Conservation (phyloP, 2,329 filamentous ascomycete species). For the Nigrospora sphaerica region DNA sequence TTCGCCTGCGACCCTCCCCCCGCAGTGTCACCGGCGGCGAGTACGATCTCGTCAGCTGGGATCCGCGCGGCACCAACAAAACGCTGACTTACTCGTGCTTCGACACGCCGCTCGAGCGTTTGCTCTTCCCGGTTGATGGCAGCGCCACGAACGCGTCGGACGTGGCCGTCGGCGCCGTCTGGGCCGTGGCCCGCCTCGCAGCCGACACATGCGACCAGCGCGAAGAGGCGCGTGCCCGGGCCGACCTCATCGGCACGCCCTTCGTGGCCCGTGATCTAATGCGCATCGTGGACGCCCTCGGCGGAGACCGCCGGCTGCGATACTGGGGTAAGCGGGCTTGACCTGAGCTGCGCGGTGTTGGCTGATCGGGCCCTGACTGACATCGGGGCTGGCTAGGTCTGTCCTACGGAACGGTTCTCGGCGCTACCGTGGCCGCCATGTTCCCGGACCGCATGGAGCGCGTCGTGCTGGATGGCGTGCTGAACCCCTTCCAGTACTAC, state of each 20-base stretch:
- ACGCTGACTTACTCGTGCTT: slow-evolving; percentile 14
- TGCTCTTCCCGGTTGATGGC: neutral
- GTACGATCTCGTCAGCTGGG: slow-evolving; percentile 13
- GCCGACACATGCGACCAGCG: slow-evolving; percentile 10
- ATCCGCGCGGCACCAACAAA: slow-evolving; percentile 13
- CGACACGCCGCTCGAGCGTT: neutral
- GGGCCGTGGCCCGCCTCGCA: slow-evolving; percentile 7
- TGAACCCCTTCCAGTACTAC: slow-evolving; percentile 25
- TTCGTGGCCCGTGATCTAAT: slow-evolving; percentile 31
- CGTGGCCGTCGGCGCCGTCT: slow-evolving; percentile 7
- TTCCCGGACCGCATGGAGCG: slow-evolving; percentile 32
- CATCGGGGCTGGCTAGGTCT: slow-evolving; percentile 15
- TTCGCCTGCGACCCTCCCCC: neutral
- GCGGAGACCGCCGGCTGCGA: slow-evolving; percentile 27
- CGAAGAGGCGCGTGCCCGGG: slow-evolving; percentile 5
- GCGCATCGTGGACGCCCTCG: slow-evolving; percentile 27
- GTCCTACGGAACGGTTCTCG: slow-evolving; percentile 33
- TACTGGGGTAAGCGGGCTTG: slow-evolving; percentile 23
- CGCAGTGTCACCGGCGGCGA: slow-evolving; percentile 10
- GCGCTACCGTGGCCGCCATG: slow-evolving; percentile 30
- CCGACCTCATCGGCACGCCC: slow-evolving; percentile 19
- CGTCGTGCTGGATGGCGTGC: slow-evolving; percentile 28
- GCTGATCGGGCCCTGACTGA: neutral
- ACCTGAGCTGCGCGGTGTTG: too few species aligned
- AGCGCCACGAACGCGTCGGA: slow-evolving; percentile 5